Conservation (phyloP, 140 eudicot species). For the Bidens hawaiensis region DNA sequence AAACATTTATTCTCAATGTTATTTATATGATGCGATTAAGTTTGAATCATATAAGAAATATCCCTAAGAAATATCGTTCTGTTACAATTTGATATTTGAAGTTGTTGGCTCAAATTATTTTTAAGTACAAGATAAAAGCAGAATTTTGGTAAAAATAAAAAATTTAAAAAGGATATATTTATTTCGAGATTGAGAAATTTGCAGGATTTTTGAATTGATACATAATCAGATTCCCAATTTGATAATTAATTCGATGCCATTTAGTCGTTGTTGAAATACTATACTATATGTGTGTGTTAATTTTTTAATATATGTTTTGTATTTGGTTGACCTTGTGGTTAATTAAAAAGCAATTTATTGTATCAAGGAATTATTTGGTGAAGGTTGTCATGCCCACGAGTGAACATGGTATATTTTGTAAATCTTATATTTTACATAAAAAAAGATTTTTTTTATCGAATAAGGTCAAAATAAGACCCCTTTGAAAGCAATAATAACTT, state of each 20-base stretch:
- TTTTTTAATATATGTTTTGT: neutral
- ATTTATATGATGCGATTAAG: neutral
- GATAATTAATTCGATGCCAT: neutral
- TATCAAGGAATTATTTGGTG: neutral
- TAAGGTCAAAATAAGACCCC: neutral
- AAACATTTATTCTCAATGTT: neutral
- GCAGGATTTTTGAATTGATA: constrained; percentile 20
- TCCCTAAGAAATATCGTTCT: no score
- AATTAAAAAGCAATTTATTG: neutral
- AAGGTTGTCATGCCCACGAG: constrained; percentile 13
- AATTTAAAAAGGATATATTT: neutral
- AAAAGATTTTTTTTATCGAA: neutral
- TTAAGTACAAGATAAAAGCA: no score
- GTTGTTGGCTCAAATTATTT: no score
- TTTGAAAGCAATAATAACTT: neutral
- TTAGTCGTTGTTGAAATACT: constrained; percentile 11
- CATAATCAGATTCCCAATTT: constrained; percentile 13
- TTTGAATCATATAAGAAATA: neutral
- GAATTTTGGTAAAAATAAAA: no score
- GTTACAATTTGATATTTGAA: neutral
- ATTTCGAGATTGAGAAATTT: constrained; percentile 27
- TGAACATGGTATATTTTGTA: constrained; percentile 3
- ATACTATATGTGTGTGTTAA: neutral
- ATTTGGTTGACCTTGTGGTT: constrained; percentile 18
- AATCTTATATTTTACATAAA: neutral